Evolutionary conservation across 2,329 filamentous ascomycete genomes (phyloP).

Genomic region (Aspergillus sp.): DNA sequence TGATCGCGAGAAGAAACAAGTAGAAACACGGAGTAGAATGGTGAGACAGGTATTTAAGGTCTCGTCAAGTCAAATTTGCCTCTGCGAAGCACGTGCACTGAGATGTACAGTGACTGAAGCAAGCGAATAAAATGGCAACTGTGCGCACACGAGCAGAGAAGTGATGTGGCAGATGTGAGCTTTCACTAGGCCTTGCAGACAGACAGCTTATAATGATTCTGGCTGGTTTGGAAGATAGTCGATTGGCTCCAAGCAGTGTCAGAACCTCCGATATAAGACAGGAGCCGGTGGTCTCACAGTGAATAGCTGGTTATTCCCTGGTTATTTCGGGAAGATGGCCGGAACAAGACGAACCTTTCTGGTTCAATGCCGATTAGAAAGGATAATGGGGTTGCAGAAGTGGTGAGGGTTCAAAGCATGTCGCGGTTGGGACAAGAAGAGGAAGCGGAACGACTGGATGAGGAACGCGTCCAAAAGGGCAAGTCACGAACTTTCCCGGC

Average conservation of each 20-base stretch:
- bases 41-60: not conserved
- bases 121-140: not conserved
- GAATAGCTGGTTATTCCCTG: not conserved
- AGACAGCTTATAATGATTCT: not conserved
- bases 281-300: not conserved
- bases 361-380: not conserved
- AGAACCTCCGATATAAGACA: not conserved
- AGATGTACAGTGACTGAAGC: not conserved
- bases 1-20: not conserved
- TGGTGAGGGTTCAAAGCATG: conserved; percentile 9
- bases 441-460: conserved; percentile 19
- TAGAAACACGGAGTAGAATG: not conserved
- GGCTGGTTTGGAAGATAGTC: not conserved
- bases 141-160: not conserved
- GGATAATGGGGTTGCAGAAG: not conserved
- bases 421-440: conserved; percentile 12
- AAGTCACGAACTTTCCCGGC: conserved; percentile 14
- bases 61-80: not conserved
- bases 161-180: not conserved
- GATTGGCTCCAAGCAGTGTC: not conserved
- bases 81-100: conserved; percentile 6
- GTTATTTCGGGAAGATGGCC: not conserved
- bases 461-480: conserved; percentile 15
- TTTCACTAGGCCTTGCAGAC: not conserved
- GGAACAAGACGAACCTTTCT: not conserved